Base-by-base conservation (phyloP, 805 yeast species). In the Saccharomycopsis oosterbeekiorum region DNA sequence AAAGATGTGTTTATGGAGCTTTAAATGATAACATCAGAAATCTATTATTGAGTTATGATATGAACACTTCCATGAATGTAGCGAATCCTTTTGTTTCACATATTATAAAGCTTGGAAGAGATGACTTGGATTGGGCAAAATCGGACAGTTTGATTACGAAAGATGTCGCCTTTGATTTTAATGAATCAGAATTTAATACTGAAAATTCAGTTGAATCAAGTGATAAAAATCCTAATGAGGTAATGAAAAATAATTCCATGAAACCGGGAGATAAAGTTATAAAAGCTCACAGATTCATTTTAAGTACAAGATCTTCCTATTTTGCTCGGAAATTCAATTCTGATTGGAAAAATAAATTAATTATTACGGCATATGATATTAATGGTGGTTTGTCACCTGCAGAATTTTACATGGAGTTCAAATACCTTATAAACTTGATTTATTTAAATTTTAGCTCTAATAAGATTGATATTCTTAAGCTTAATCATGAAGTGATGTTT, bases 1-100 rank as follows among this genome's bases (percentile, higher is more conserved):
- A 86, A 12, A 76, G 88, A 54, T 87, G 93, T 65, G 77, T 88
- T 1, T 87, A 88, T 68, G 94, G 92, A 1, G 94, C 96, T 0
- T 71, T 88, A 60, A 88, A 80, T 17, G 90, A 86, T 68, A 70
- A 75, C 3, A 88, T 88, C 34, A 71, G 91, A 55, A 78, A 80
- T 50, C 69, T 86, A 21, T 71, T 88, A 58, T 68, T 84, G 19
- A 76, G 81, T 50, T 84, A 77, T 68, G 91, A 86, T 68, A 80
- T 87, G 54, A 80, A 88, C 5, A 88, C 85, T 67, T 82, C 84
- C 0, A 85, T 84, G 15, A 91, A 88, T 69, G 71, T 77, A 14
- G 75, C 78, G 14, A 88, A 86, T 68, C 93, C 94, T 1, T 88
- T 86, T 74, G 88, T 89, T 1, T 77, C 85, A 1, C 90, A 85